Evolutionary conservation across 2,329 filamentous ascomycete genomes (phyloP), one percentile per base, ranked within the genome.

Genomic region (Cladophialophora exuberans): DNA sequence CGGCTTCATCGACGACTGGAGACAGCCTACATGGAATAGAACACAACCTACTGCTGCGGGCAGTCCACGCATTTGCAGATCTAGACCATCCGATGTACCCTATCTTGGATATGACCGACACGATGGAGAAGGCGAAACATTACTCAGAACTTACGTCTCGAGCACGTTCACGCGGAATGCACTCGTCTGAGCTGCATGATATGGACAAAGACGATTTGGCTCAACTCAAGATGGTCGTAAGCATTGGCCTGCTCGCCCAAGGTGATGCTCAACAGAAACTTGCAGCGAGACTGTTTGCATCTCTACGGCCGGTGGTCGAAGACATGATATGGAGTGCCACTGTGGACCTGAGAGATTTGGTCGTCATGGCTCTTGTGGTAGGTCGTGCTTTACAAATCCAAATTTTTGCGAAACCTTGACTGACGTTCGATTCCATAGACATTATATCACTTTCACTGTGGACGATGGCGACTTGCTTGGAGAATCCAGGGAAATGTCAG

Each of bases 361-460:
- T 35, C n/a, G 4, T 42, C 17, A 25, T 53, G 51, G 41, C 43
- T 9, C 23, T 53, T 9, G 51, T 53, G 33, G 51, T 53, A 45
- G 31, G 13, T 43, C 22, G 20, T 18, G 20, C n/a, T 45, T 45
- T 17, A 17, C n/a, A n/a, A n/a, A n/a, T 45, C 17, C 6, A 31
- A 18, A 0, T 11, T 45, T 17, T 3, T 4, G 6, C 23, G 25
- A 20, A 31, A 17, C 10, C 3, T 31, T 11, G 25, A 17, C 23
- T 41, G 20, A 49, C 26, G 1, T 15, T 20, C 20, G 23, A 30
- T 20, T 10, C 7, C n/a, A n/a, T 43, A 53, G 51, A 39, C 26
- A 17, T 53, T 53, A 22, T 53, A 45, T n/a, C 51, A 53, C 17
- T 25, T 53, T 3, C 51, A 53, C n/a, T 46, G 51, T 13, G 51